phyloP scores from a whole-genome alignment of 345 rosid species.

The Carallia pectinifolia region DNA sequence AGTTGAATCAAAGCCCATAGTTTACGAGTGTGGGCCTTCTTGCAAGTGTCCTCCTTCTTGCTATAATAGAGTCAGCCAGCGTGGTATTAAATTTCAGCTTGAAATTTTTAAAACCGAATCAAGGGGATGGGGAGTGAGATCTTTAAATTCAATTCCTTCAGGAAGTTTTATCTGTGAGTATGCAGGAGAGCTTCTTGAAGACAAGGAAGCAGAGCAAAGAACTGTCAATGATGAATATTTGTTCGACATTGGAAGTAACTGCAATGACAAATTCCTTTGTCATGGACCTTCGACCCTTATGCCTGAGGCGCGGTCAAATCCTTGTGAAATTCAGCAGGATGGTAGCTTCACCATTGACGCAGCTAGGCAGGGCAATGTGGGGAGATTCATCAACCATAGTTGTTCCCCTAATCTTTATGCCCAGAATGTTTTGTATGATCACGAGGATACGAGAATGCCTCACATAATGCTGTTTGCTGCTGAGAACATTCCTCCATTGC shows the following conservation, averaged over 20 bases:
- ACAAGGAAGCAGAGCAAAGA: constrained; percentile 63
- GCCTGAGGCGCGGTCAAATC: constrained; percentile 33
- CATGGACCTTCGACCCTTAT: constrained; percentile 41
- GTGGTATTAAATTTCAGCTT: constrained; percentile 64
- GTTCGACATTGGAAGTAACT: constrained; percentile 58
- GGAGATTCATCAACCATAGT: constrained; percentile 23
- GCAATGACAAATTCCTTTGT: neutral
- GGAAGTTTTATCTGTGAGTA: constrained; percentile 94
- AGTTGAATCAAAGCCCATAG: constrained; percentile 54
- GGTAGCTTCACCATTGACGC: constrained; percentile 4
- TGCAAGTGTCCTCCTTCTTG: constrained; percentile 80
- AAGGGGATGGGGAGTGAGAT: constrained; percentile 92
- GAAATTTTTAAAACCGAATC: constrained; percentile 76
- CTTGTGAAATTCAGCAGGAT: constrained; percentile 14
- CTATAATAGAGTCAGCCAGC: constrained; percentile 70
- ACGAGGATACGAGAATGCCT: neutral
- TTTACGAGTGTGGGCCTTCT: constrained; percentile 79
- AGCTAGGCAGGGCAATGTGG: constrained; percentile 4
- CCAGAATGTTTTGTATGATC: constrained; percentile 7
- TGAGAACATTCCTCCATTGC: constrained; percentile 8
- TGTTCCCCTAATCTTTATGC: constrained; percentile 20
- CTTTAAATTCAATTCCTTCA: constrained; percentile 58
- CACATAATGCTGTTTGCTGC: constrained; percentile 20
- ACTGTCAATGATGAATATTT: constrained; percentile 71
- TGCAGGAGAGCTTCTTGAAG: constrained; percentile 72